phyloP scores from a whole-genome alignment of 768 basidiomycete genomes.

The Termitomyces sp. region DNA sequence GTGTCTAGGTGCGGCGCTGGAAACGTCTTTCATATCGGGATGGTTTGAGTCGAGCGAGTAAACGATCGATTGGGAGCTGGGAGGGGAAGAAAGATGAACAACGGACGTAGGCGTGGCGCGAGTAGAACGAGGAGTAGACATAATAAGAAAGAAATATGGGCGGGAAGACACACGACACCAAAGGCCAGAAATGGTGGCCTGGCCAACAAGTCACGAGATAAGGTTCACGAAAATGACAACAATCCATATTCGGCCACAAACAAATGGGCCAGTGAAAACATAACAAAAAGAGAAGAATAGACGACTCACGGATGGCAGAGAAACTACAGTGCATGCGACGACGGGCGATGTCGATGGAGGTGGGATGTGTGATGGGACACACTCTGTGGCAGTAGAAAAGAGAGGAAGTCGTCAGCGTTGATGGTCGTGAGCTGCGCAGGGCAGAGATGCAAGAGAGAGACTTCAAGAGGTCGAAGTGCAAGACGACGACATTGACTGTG shows the following conservation, averaged over 20 bases:
- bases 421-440: conserved; percentile 37
- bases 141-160: conserved; percentile 18
- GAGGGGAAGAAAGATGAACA: conserved; percentile 22
- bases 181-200: neutral
- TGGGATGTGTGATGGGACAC: conserved; percentile 13
- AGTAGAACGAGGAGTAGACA: conserved; percentile 24
- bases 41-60: conserved; percentile 38
- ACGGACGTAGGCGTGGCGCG: conserved; percentile 16
- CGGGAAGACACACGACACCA: conserved; percentile 1
- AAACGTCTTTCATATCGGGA: conserved; percentile 77
- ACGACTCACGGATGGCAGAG: conserved; percentile 35
- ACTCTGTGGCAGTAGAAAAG: conserved; percentile 23
- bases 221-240: conserved; percentile 12
- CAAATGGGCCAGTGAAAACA: neutral
- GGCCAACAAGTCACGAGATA: conserved; percentile 14
- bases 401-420: conserved; percentile 41
- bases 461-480: conserved; percentile 20
- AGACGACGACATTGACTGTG: conserved; percentile 22
- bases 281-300: conserved; percentile 10
- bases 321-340: conserved; percentile 39
- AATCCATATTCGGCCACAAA: conserved; percentile 4
- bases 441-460: conserved; percentile 18
- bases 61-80: conserved; percentile 44
- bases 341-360: conserved; percentile 21
- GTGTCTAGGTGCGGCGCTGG: conserved; percentile 53